A percentile compares a stretch with the other conserved stretches of the same genome.
These are phyloP conservation scores for Andrographis paniculata DNA, from an alignment of 305 asterid genomes.

Conservation along the genomic window DNA sequence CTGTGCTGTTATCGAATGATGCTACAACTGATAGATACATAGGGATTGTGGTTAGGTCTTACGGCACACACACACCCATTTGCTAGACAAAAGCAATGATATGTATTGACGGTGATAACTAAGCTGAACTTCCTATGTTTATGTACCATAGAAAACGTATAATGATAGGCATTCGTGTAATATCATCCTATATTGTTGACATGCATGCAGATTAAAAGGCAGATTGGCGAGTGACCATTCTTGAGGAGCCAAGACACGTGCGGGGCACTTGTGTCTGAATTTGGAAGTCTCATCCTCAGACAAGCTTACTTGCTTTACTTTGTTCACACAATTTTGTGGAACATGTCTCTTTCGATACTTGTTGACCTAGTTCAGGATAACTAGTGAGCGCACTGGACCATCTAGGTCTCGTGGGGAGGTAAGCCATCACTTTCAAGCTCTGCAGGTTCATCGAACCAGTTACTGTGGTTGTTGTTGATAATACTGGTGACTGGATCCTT, in stretches of 20 bases:
- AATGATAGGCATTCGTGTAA: not conserved
- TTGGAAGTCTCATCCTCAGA: not conserved
- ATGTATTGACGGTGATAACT: too few species aligned
- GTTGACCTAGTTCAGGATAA: not conserved
- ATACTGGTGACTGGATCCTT: conserved; percentile 3
- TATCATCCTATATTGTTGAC: not conserved
- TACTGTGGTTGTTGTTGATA: not conserved
- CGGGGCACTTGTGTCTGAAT: not conserved
- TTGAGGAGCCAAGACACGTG: not conserved
- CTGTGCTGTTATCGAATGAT: too few species aligned
- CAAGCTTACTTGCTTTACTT: not conserved
- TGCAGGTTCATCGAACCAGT: conserved; percentile 17
- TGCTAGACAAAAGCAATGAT: too few species aligned
- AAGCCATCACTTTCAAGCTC: conserved; percentile 12
- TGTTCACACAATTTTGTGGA: not conserved
- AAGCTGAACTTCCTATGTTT: too few species aligned
- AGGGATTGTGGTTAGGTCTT: not conserved
- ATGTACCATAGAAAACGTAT: too few species aligned
- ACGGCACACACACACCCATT: too few species aligned
- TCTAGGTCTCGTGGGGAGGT: not conserved
- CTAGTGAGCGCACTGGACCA: not conserved
- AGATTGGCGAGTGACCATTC: not conserved
- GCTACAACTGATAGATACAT: not conserved
- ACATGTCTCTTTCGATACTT: not conserved
- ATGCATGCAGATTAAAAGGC: not conserved